Base-by-base conservation (phyloP, 805 yeast genomes). In the Yarrowia osloensis region DNA sequence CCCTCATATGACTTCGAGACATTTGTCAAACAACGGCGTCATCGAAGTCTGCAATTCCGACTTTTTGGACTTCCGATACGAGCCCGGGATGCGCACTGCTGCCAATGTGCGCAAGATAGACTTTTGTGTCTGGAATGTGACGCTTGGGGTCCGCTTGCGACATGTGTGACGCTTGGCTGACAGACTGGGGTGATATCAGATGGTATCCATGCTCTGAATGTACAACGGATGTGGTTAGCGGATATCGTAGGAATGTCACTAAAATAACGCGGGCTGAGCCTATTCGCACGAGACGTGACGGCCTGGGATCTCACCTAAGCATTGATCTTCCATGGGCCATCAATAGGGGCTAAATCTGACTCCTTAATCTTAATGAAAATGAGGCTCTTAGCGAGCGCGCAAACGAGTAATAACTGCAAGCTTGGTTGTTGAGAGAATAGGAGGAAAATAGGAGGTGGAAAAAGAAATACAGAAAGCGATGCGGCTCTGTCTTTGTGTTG, bases 71-170 rank as follows among this genome's bases (percentile, higher is more conserved):
- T 29, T 49, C 29, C 29, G 40, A 50, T 50, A 50, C 57, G 57
- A 50, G 29, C 15, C 37, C 40, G 57, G 35, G 57, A 33, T 50
- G 39, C 29, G 28, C 29, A 21, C 40, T 33, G 40, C 57, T 31
- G 40, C 29, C 40, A 50, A 50, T 3, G 57, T 21, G 57, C 40
- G 39, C 57, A 4, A 50, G 57, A 50, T 50, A 50, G 19, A 15
- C 26, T 50, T 49, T 50, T 31, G 11, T 33, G 15, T 15, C 24
- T 50, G 57, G 57, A 50, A 50, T 50, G 57, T 50, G 50, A 44
- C 19, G 50, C 50, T 24, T 19, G 22, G 28, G 19, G n/a, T n/a
- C n/a, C n/a, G n/a, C n/a, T n/a, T n/a, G n/a, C n/a, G n/a, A n/a
- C n/a, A n/a, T n/a, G n/a, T n/a, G n/a, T n/a, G n/a, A n/a, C n/a